Conservation (phyloP, 2,329 filamentous ascomycete species). For the Colletotrichum sp. region DNA sequence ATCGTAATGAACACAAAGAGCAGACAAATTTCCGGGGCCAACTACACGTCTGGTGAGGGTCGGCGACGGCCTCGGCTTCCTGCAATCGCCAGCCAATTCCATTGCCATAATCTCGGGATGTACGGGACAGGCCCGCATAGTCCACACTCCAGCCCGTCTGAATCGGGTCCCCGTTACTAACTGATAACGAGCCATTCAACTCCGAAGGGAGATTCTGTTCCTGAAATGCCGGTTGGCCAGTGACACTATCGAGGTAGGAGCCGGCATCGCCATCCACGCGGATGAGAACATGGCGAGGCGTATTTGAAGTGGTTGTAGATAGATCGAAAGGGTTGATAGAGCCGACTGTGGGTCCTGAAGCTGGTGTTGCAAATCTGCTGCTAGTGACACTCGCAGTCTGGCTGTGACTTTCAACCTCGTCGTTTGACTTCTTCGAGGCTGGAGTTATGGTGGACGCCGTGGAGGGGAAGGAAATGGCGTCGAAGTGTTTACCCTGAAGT, state of each 20-base stretch:
- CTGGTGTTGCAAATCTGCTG: background rate
- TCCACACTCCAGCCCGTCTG: slow-evolving; percentile 18
- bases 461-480: background rate
- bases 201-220: background rate
- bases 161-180: slow-evolving; percentile 6
- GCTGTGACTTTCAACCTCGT: background rate
- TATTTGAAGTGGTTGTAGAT: background rate
- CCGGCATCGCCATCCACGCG: slow-evolving; percentile 12
- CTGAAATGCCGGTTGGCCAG: background rate
- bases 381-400: background rate
- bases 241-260: background rate
- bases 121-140: slow-evolving; percentile 8
- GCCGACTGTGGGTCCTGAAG: background rate
- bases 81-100: slow-evolving; percentile 17
- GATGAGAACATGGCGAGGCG: slow-evolving; percentile 16
- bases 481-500: background rate
- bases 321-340: slow-evolving; percentile 16
- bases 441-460: background rate
- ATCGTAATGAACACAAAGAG: slow-evolving; percentile 14
- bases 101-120: background rate
- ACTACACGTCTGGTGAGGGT: background rate
- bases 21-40: slow-evolving; percentile 16
- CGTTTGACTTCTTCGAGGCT: background rate
- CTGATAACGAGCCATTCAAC: slow-evolving; percentile 2
- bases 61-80: slow-evolving; percentile 17